Evolutionary conservation across 495 filamentous ascomycete species (phyloP), one percentile per base, ranked within the genome.

Genomic region (Saxispiralis lemnorum): DNA sequence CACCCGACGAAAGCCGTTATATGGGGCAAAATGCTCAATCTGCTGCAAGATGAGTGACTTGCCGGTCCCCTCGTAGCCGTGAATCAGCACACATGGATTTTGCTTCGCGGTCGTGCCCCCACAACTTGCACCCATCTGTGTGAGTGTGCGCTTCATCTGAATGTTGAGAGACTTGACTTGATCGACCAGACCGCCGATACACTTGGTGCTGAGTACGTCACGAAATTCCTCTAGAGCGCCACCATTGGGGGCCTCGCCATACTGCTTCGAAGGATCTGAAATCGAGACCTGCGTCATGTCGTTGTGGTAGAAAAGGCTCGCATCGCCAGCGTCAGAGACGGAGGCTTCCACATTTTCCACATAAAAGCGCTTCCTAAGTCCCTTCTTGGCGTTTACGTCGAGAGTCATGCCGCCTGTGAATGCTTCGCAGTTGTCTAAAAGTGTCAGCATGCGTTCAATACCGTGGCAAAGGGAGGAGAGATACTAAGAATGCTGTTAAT

Each of bases 31-130:
- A n/a, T 62, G 59, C 15, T 71, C 68, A n/a, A 92, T 69, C 40
- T 71, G 69, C 20, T 74, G 55, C 2, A 93, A 59, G 12, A 93
- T 63, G 45, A 78, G 63, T 13, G 73, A 77, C 58, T 92, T 94
- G 2, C 86, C 86, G 0, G 80, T 89, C 46, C 89, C 79, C 51
- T 81, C 75, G 39, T 81, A 73, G 35, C 89, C 84, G 63, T 89
- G 75, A 35, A 97, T 65, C 46, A 93, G 63, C 38, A 89, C 71
- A 24, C 76, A 66, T 13, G 6, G 19, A 20, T 36, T 12, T n/a
- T 3, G 7, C 35, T 18, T 34, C 44, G 40, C 31, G 44, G 46
- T 45, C n/a, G 24, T 52, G 45, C 33, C 46, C 17, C 6, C 6
- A 9, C 28, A 28, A 28, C 24, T 28, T 28, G 24, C 24, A 9